Evolutionary conservation across 768 basidiomycete species (phyloP), one percentile per base, ranked within the genome.

Genomic region (Rhizopogon rudus): DNA sequence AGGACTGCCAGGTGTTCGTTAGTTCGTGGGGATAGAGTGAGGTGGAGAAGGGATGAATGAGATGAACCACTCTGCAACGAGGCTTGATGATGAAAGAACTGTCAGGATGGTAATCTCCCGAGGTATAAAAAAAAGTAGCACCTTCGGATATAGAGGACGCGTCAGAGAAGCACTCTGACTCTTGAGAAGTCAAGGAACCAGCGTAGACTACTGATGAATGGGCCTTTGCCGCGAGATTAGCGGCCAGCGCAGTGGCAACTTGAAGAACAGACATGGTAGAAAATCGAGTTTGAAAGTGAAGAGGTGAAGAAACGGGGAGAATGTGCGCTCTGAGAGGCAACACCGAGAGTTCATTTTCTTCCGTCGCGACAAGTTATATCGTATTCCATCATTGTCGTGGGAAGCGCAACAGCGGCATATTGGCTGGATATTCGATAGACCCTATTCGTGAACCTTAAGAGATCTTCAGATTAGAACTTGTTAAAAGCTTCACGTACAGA

Each of bases 1-100:
- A 90, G 75, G 29, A 91, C 86, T 20, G 90, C 90, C 28, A 92
- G 80, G 62, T 91, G 88, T 68, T 90, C 85, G 68, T 90, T 88
- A 52, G 59, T 57, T 0, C 71, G 71, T 3, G 61, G 65, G 16
- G 63, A 53, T 8, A 55, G 61, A 0, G 65, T 40, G 1, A 57
- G 62, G 16, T 54, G 51, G 17, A 51, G 61, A 57, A 54, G 60
- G 55, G 57, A 52, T 52, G 57, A 59, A 41, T 59, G 61, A 8
- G 59, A 28, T 42, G 53, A 60, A 46, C 56, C 49, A 54, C 57
- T 57, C 52, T 62, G 69, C 50, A 61, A 69, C 0, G 60, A 64
- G 40, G 14, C 67, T 71, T 33, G 40, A 42, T 9, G 8, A 33
- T 37, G 49, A 51, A 20, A 31, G 16, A 16, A 4, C 25, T 33